Base-by-base conservation (phyloP, 345 rosid species). In the Gossypium bickii region DNA sequence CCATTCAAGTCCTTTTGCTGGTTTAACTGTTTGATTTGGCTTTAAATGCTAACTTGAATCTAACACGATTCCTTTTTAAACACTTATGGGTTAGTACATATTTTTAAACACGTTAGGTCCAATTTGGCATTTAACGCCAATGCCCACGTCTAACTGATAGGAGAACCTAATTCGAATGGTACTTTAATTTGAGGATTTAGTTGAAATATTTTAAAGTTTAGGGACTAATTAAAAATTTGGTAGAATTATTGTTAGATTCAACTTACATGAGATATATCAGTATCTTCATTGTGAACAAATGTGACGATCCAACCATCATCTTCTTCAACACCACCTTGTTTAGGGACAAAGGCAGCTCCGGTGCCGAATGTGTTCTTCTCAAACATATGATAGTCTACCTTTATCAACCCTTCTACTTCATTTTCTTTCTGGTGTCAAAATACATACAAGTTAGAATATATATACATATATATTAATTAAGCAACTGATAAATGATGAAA, bases 301-400 rank as follows among this genome's bases (percentile, higher is more conserved):
- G 86, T 78, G 70, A 86, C 65, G 56, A 86, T 63, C 87, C 86
- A 89, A 38, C 88, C 89, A 70, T 85, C 89, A 44, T 86, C 91
- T 82, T 89, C 87, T 52, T 82, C 84, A 11, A 4, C 2, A 60
- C 79, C 68, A 3, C 72, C 78, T 22, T 12, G 49, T 71, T 80
- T 85, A n/a, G 86, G 80, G 38, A 83, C 86, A 48, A 86, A 83
- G 11, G 87, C 78, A 16, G 85, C 74, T 34, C 88, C 89, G 7
- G 78, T 78, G 83, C 85, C 84, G 72, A 81, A 85, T 1, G 70
- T 61, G 71, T 80, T 85, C 48, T 78, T 73, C 22, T 75, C 85
- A 45, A 84, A 78, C 58, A 20, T 78, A 57, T 85, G 89, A 71
- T 85, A 83, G 56, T 85, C 89, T 44, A 80, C 85, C 73, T 74